Base-by-base conservation (phyloP, 164 flowering plant species). In the Dillenia suffruticosa region DNA sequence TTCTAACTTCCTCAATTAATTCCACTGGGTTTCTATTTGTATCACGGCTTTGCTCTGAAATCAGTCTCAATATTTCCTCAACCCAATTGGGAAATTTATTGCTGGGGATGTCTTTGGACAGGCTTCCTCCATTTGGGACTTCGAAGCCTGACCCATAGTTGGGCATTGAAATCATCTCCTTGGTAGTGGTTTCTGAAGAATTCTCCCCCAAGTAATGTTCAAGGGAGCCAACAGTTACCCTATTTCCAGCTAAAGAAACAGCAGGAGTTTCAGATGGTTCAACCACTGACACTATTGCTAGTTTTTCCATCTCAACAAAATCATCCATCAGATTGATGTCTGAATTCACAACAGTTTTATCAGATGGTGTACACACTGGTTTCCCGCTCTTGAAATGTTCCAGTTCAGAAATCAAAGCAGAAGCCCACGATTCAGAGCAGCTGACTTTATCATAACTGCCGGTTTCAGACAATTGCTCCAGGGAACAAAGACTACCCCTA, bases 261-360 rank as follows among this genome's bases (percentile, higher is more conserved):
- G 58, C 55, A 44, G 71, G 62, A 57, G 57, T 66, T 51, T 56
- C 72, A 56, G 50, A 44, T 47, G 79, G 76, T 17, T 63, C 59
- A 62, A 78, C 85, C 8, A 72, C 75, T 53, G 88, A 77, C 61
- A 90, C 90, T 51, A 94, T 77, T 51, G 98, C 96, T 16, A 88
- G 54, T 72, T 82, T 85, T 74, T 93, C 98, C 92, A 89, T 89
- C 72, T 93, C 94, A 16, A 72, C 81, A 66, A 86, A 86, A 73
- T 89, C 96, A 78, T 89, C 88, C 97, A 92, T 87, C 40, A 86
- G 72, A 60, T 81, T 80, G 63, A 86, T 72, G 6, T 86, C 96
- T 17, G 84, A 67, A 70, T 58, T 67, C 71, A 65, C 80, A 67
- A 74, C 63, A 65, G 58, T 61, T 65, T 61, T 84, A 57, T 61